phyloP scores from a whole-genome alignment of 2,329 filamentous ascomycete species.

The Monosporascus sp. region DNA sequence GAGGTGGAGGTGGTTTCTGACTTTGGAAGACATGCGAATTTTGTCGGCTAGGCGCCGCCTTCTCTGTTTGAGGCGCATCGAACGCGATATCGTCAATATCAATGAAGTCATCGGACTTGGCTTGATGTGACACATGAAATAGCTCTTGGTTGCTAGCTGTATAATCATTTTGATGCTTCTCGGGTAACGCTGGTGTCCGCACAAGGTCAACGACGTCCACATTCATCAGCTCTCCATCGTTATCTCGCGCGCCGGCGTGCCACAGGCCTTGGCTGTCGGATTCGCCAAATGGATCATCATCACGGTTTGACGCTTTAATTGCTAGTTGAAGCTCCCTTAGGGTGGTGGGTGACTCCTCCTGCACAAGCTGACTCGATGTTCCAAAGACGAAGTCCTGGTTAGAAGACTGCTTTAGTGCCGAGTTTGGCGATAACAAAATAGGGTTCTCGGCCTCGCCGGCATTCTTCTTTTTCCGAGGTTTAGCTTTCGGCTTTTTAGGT shows the following conservation, averaged over 20 bases:
- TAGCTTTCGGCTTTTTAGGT: constrained; percentile 26
- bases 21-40: constrained; percentile 14
- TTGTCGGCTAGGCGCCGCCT: background rate
- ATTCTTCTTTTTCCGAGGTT: constrained; percentile 31
- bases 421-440: constrained; percentile 60
- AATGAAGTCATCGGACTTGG: constrained; percentile 15
- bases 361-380: constrained; percentile 75
- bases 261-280: constrained; percentile 49
- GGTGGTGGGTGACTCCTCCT: constrained; percentile 64
- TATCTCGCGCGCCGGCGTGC: constrained; percentile 63
- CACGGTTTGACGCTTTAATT: constrained; percentile 52
- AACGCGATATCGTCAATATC: constrained; percentile 23
- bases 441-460: constrained; percentile 34
- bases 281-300: constrained; percentile 34
- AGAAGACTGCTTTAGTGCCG: constrained; percentile 60
- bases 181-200: constrained; percentile 18
- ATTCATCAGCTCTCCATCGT: constrained; percentile 58
- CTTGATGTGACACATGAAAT: constrained; percentile 1
- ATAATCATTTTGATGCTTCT: background rate
- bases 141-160: background rate
- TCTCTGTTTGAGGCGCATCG: constrained; percentile 1
- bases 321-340: constrained; percentile 58
- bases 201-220: constrained; percentile 56
- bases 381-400: constrained; percentile 78
- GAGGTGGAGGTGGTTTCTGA: constrained; percentile 5